A percentile compares a stretch with the other conserved stretches of the same genome.
Conservation (phyloP, 805 yeast species). For the Grigorovia transvaalensis region DNA sequence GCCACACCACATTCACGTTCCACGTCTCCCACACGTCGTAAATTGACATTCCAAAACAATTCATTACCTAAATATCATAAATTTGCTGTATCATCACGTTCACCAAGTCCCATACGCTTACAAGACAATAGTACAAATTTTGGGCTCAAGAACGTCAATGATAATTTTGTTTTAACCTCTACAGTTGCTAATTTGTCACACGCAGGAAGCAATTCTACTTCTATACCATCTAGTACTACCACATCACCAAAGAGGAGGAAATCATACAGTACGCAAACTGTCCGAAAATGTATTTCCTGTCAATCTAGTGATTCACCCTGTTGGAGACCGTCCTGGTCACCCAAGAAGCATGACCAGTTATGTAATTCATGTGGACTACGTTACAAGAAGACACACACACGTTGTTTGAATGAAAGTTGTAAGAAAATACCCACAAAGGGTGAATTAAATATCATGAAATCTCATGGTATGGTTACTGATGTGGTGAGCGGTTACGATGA, state of each 20-base stretch:
- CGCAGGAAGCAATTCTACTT: neutral
- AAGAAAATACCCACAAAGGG: constrained; percentile 92
- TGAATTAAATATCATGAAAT: constrained; percentile 83
- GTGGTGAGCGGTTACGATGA: constrained; percentile 5
- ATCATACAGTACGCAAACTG: constrained; percentile 4
- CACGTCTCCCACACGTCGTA: constrained; percentile 1
- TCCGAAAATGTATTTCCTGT: constrained; percentile 77
- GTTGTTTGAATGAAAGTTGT: constrained; percentile 70
- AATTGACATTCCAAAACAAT: neutral
- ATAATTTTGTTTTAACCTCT: no score
- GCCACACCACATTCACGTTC: constrained; percentile 8
- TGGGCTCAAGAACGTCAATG: no score
- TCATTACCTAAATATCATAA: constrained; percentile 3
- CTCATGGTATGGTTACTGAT: constrained; percentile 42
- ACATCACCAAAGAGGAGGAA: constrained; percentile 1
- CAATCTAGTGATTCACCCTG: constrained; percentile 89
- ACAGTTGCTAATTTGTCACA: no score
- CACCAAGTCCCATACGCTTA: constrained; percentile 1
- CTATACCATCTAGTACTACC: neutral
- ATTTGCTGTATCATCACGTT: neutral
- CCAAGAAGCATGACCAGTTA: constrained; percentile 74
- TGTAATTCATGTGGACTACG: constrained; percentile 95
- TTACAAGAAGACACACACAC: constrained; percentile 86
- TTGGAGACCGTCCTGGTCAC: constrained; percentile 97
- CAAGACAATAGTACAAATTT: neutral